phyloP scores from a whole-genome alignment of 108 stramenopile species.

The Nitzschia sp. region DNA sequence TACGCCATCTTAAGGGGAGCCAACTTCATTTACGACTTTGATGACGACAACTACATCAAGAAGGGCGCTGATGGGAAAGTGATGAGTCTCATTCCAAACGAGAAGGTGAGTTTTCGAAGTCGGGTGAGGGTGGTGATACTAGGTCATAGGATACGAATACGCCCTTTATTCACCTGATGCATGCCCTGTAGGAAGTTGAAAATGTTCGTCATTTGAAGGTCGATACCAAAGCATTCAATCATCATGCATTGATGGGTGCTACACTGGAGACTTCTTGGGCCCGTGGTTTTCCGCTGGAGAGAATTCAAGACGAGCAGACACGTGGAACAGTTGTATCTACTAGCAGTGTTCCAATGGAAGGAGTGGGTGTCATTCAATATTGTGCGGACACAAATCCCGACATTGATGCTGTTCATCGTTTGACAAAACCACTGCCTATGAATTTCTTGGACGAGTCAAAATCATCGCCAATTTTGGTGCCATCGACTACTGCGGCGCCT shows the following conservation, averaged over 20 bases:
- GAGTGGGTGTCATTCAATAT: constrained; percentile 50
- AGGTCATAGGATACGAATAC: no score
- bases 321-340: constrained; percentile 1
- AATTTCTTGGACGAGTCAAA: constrained; percentile 12
- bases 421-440: constrained; percentile 41
- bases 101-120: neutral
- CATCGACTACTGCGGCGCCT: constrained; percentile 27
- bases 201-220: neutral
- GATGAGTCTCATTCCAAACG: constrained; percentile 7
- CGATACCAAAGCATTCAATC: constrained; percentile 40
- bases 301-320: constrained; percentile 16
- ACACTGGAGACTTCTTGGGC: constrained; percentile 42
- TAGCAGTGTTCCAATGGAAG: neutral
- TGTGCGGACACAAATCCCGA: constrained; percentile 59
- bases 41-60: constrained; percentile 58
- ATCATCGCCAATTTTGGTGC: constrained; percentile 9
- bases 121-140: no score
- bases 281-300: constrained; percentile 54
- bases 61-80: neutral
- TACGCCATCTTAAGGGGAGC: constrained; percentile 56
- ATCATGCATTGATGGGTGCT: constrained; percentile 46
- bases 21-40: constrained; percentile 53
- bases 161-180: neutral
- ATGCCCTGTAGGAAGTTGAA: constrained; percentile 4
- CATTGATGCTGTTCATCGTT: constrained; percentile 63